Percentiles rank a stretch among this genome's conserved stretches.
These are phyloP conservation scores for Gymnopus androsaceus DNA, from an alignment of 1,284 basidiomycete genomes.

Conservation along the genomic window DNA sequence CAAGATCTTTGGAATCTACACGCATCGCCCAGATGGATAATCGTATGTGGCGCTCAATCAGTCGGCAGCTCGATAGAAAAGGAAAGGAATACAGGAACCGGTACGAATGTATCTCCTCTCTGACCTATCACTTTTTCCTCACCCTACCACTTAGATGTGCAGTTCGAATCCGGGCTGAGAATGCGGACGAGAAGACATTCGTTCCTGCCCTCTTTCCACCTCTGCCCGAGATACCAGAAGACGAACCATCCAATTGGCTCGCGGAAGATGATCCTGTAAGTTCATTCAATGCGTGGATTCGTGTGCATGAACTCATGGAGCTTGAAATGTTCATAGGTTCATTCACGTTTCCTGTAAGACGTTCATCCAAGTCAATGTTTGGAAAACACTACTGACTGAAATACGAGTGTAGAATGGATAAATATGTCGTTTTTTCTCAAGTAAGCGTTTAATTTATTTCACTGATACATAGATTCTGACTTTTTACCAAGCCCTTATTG, in stretches of 20 bases:
- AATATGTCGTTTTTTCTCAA: slow-evolving; percentile 66
- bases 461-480: slow-evolving; percentile 4
- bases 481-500: slow-evolving; percentile 47
- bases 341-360: slow-evolving; percentile 19
- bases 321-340: not conserved
- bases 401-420: slow-evolving; percentile 42
- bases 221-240: slow-evolving; percentile 7
- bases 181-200: slow-evolving; percentile 14
- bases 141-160: slow-evolving; percentile 16
- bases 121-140: not conserved
- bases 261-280: slow-evolving; percentile 9
- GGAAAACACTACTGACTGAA: not conserved
- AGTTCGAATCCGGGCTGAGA: slow-evolving; percentile 6
- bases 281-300: too few relatives aligned
- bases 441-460: slow-evolving; percentile 30
- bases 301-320: too few relatives aligned
- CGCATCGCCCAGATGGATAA: slow-evolving; percentile 57
- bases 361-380: not conserved
- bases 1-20: slow-evolving; percentile 65
- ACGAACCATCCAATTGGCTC: slow-evolving; percentile 3
- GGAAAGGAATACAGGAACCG: slow-evolving; percentile 56
- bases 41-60: slow-evolving; percentile 59
- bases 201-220: slow-evolving; percentile 16
- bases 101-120: slow-evolving; percentile 27
- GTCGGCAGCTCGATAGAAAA: slow-evolving; percentile 49